phyloP scores from a whole-genome alignment of 2,329 filamentous ascomycete species.

The Neofusicoccum sp. region DNA sequence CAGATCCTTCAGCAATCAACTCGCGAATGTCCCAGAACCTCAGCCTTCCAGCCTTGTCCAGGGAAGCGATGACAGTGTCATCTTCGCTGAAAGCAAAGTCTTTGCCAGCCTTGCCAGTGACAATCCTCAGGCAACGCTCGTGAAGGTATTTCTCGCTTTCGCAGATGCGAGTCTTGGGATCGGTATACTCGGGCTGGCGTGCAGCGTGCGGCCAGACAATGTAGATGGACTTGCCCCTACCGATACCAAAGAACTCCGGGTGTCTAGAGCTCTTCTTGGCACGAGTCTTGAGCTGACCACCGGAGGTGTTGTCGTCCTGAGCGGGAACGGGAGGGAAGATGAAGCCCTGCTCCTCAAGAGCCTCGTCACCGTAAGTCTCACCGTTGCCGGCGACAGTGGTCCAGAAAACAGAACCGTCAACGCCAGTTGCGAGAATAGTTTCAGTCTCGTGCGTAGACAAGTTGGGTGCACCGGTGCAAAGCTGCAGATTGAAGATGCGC shows the following conservation, averaged over 20 bases:
- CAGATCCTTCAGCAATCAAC: constrained; percentile 50
- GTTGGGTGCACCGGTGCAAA: constrained; percentile 64
- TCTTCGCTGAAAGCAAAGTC: constrained; percentile 98
- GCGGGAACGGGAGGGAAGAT: constrained; percentile 82
- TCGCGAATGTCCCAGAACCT: constrained; percentile 98
- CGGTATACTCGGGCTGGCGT: constrained; percentile 50
- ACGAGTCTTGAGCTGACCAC: constrained; percentile 91
- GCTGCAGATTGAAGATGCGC: constrained; percentile 88
- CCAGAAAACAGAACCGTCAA: constrained; percentile 98
- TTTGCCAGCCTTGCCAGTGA: constrained; percentile 96
- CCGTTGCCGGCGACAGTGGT: constrained; percentile 66
- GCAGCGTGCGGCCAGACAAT: constrained; percentile 68
- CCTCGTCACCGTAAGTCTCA: constrained; percentile 68
- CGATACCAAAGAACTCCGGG: constrained; percentile 91
- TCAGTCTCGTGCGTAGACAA: constrained; percentile 59
- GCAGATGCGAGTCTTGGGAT: constrained; percentile 58
- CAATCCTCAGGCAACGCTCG: constrained; percentile 87
- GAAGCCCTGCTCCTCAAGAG: constrained; percentile 82
- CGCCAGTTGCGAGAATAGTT: constrained; percentile 84
- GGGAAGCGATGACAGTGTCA: constrained; percentile 87
- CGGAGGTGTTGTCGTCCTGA: constrained; percentile 86
- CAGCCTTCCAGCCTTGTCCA: constrained; percentile 94
- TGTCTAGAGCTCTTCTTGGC: constrained; percentile 86
- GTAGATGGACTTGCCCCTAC: constrained; percentile 92
- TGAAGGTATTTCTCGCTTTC: constrained; percentile 85